A percentile compares a stretch with the other conserved stretches of the same genome.
Evolutionary conservation across 257 asterid species (phyloP).

Genomic region (Primulina huaijiensis): DNA sequence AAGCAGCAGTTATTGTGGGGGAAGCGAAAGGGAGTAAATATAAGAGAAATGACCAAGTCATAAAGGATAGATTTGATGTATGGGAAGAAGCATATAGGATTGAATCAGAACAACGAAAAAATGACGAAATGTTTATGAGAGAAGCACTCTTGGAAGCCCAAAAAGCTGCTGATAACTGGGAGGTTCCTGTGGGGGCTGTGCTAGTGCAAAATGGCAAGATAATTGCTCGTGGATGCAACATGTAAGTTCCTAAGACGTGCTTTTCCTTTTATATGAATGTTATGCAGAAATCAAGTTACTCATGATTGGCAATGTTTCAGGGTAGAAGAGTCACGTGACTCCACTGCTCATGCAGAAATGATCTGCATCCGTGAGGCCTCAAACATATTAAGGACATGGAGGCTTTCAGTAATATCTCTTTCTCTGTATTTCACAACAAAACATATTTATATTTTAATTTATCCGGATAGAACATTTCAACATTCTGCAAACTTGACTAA

Average conservation of each 20-base stretch:
- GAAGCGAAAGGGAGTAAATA: slow-evolving; percentile 46
- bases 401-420: slow-evolving; percentile 70
- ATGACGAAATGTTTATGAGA: slow-evolving; percentile 87
- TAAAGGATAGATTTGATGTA: slow-evolving; percentile 71
- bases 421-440: slow-evolving; percentile 19
- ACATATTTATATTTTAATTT: slow-evolving; percentile 1
- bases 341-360: slow-evolving; percentile 99
- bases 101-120: slow-evolving; percentile 62
- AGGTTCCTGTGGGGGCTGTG: slow-evolving; percentile 98
- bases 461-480: not conserved
- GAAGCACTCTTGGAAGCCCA: slow-evolving; percentile 91
- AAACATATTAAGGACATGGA: slow-evolving; percentile 70
- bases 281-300: slow-evolving; percentile 16
- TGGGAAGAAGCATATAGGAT: slow-evolving; percentile 90
- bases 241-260: slow-evolving; percentile 49
- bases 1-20: slow-evolving; percentile 32
- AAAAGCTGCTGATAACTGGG: slow-evolving; percentile 94
- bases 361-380: slow-evolving; percentile 95
- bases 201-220: slow-evolving; percentile 81
- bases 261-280: slow-evolving; percentile 14
- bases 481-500: not conserved
- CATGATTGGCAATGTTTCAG: slow-evolving; percentile 41
- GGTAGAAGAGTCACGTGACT: slow-evolving; percentile 93
- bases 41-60: slow-evolving; percentile 60
- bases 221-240: slow-evolving; percentile 93